Conservation (phyloP, 805 yeast species). For the Yarrowia divulgata region DNA sequence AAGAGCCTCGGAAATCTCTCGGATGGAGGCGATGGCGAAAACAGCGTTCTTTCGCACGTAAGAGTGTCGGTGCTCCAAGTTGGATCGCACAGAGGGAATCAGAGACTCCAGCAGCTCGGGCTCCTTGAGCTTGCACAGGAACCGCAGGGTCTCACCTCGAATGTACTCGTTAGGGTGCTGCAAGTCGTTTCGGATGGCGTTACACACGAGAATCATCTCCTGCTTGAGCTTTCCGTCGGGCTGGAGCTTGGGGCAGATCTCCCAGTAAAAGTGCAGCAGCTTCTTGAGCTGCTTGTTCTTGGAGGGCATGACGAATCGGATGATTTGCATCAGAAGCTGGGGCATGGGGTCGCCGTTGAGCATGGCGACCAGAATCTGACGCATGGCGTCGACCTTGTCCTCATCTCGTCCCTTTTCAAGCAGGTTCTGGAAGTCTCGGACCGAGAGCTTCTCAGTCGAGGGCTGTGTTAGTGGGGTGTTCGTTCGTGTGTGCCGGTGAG, state of each 20-base stretch:
- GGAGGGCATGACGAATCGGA: slow-evolving; percentile 97
- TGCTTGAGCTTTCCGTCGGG: slow-evolving; percentile 90
- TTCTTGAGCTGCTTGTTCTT: slow-evolving; percentile 89
- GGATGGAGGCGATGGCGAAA: slow-evolving; percentile 84
- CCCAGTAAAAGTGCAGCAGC: slow-evolving; percentile 95
- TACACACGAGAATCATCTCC: slow-evolving; percentile 98
- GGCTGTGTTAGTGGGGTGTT: slow-evolving; percentile 39
- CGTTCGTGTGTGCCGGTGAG: not conserved
- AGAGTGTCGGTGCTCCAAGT: slow-evolving; percentile 96
- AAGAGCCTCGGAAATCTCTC: slow-evolving; percentile 80
- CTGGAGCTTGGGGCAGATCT: slow-evolving; percentile 91
- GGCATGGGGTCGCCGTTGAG: slow-evolving; percentile 93
- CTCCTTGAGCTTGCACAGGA: slow-evolving; percentile 87
- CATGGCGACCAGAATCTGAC: slow-evolving; percentile 81
- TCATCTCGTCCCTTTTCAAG: slow-evolving; percentile 92
- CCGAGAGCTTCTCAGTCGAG: slow-evolving; percentile 55
- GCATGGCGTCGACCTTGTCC: slow-evolving; percentile 88
- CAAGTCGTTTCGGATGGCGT: slow-evolving; percentile 95
- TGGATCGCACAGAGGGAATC: slow-evolving; percentile 88
- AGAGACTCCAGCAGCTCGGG: slow-evolving; percentile 94
- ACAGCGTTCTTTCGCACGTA: slow-evolving; percentile 98
- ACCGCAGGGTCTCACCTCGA: slow-evolving; percentile 93
- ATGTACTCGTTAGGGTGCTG: slow-evolving; percentile 98
- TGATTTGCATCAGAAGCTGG: slow-evolving; percentile 92
- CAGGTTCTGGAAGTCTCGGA: slow-evolving; percentile 73